phyloP scores from a whole-genome alignment of 306 rosid genomes.

The Lagenaria siceraria region DNA sequence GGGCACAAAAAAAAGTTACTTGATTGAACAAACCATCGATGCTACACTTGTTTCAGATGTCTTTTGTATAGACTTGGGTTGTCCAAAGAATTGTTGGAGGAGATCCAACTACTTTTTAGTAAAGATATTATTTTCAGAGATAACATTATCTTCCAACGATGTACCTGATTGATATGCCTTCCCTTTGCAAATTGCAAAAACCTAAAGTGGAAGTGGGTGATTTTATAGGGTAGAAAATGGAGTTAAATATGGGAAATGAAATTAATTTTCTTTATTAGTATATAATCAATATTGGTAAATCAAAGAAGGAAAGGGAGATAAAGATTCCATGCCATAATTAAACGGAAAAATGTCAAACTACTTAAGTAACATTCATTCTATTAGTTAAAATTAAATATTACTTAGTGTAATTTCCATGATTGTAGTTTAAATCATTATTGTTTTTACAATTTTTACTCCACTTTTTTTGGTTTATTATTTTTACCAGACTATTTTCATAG shows the following conservation, averaged over 20 bases:
- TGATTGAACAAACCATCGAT: too few relatives aligned
- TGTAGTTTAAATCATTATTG: not conserved
- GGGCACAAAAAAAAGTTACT: too few relatives aligned
- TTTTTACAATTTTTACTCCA: too few relatives aligned
- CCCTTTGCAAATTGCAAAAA: not conserved
- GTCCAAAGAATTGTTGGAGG: too few relatives aligned
- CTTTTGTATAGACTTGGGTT: too few relatives aligned
- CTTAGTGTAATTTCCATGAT: not conserved
- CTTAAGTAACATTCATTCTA: not conserved
- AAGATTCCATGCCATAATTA: not conserved
- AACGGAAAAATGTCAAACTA: not conserved
- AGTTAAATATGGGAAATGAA: not conserved
- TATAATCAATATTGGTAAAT: not conserved
- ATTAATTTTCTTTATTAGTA: not conserved
- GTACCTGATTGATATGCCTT: too few relatives aligned
- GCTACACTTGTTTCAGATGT: too few relatives aligned
- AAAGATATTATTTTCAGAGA: too few relatives aligned
- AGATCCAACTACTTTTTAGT: too few relatives aligned
- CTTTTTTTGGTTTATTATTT: too few relatives aligned
- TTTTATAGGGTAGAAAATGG: not conserved
- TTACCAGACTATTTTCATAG: too few relatives aligned
- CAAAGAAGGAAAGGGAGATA: not conserved
- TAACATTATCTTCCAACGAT: too few relatives aligned
- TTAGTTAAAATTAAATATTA: not conserved
- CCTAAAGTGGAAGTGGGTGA: not conserved